Evolutionary conservation across 2,329 filamentous ascomycete genomes (phyloP).

Genomic region (Sclerotinia minor): DNA sequence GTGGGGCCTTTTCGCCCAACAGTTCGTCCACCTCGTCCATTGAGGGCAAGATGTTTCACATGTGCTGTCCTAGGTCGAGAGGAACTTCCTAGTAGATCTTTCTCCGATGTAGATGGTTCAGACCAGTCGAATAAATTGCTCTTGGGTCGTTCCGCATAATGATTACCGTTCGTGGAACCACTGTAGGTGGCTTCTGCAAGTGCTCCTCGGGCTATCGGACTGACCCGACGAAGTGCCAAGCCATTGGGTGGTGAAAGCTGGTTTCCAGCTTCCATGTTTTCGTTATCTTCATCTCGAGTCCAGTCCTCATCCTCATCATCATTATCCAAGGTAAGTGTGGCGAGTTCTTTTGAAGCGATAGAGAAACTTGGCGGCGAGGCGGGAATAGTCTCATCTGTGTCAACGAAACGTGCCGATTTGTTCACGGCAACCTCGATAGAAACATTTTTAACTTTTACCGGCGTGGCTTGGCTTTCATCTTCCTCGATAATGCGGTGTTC

Average conservation of each 20-base stretch:
- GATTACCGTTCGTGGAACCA: conserved; percentile 42
- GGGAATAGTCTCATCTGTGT: conserved; percentile 31
- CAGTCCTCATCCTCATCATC: conserved; percentile 61
- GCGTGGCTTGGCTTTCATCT: conserved; percentile 58
- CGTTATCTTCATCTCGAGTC: conserved; percentile 55
- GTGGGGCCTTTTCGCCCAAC: conserved; percentile 67
- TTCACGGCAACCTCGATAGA: conserved; percentile 30
- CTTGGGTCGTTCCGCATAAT: conserved; percentile 52
- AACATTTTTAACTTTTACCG: conserved; percentile 40
- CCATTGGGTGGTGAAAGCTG: conserved; percentile 58
- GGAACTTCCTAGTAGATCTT: conserved; percentile 59
- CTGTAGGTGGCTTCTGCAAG: conserved; percentile 55
- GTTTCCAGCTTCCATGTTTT: conserved; percentile 55
- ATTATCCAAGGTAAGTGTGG: conserved; percentile 58
- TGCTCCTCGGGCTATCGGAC: conserved; percentile 55
- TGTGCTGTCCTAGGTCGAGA: conserved; percentile 73
- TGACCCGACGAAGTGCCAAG: conserved; percentile 54
- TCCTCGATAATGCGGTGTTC: conserved; percentile 62
- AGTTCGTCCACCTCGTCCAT: conserved; percentile 68
- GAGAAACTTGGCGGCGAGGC: conserved; percentile 41
- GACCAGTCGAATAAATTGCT: conserved; percentile 80
- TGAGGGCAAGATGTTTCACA: conserved; percentile 66
- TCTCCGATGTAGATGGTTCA: conserved; percentile 64
- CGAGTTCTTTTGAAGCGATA: conserved; percentile 45
- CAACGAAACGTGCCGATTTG: conserved; percentile 21